phyloP scores from a whole-genome alignment of 2,329 filamentous ascomycete species.

The Didymella exigua region DNA sequence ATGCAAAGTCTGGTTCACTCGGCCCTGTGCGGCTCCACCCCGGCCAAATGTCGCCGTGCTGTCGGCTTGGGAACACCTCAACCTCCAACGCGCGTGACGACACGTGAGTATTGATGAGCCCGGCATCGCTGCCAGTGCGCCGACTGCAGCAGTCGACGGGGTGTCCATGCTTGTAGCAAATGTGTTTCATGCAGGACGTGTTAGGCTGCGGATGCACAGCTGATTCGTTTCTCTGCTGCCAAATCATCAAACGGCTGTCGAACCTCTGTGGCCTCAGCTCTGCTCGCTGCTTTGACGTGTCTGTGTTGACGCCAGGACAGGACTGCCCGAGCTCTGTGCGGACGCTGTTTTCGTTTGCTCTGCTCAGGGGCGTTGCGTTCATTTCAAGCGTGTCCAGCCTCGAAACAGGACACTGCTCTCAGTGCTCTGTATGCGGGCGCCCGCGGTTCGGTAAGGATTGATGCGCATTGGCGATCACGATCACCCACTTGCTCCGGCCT shows the following conservation, averaged over 20 bases:
- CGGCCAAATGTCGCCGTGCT: conserved; percentile 32
- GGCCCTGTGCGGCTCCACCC: conserved; percentile 28
- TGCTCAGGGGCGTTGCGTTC: conserved; percentile 29
- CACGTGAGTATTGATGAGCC: conserved; percentile 4
- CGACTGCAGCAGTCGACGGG: conserved; percentile 4
- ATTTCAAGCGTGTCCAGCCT: conserved; percentile 29
- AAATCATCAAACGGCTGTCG: conserved; percentile 45
- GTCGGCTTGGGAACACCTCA: conserved; percentile 18
- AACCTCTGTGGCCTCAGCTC: conserved; percentile 33
- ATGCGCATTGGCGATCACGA: conserved; percentile 41
- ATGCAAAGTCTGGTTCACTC: conserved; percentile 13
- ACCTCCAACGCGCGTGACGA: conserved; percentile 17
- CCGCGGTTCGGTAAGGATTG: conserved; percentile 30
- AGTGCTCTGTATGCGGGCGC: conserved; percentile 41
- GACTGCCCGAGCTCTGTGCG: conserved; percentile 7
- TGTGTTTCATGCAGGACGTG: conserved; percentile 42
- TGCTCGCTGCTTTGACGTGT: background rate
- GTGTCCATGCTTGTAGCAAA: conserved; percentile 35
- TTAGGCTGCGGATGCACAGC: conserved; percentile 25
- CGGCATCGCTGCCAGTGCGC: conserved; percentile 1
- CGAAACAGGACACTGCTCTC: conserved; percentile 39
- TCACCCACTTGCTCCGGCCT: conserved; percentile 40
- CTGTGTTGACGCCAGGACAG: conserved; percentile 1
- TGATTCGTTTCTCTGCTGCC: conserved; percentile 32
- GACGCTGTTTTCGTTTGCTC: conserved; percentile 3